phyloP scores from a whole-genome alignment of 108 stramenopile genomes.

The Stephanodiscus minutulus region DNA sequence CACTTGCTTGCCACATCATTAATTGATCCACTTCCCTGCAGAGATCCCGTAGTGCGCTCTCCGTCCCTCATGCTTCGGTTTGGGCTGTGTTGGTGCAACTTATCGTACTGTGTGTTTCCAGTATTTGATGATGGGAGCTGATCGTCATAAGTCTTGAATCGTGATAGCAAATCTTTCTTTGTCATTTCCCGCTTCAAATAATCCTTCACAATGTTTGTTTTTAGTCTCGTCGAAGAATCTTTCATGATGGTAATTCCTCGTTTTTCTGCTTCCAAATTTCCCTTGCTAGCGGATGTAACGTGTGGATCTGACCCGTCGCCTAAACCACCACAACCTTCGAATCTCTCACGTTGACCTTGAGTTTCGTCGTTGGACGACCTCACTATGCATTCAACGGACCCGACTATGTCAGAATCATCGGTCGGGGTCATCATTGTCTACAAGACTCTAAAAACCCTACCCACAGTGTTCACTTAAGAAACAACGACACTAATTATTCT shows the following conservation, averaged over 20 bases:
- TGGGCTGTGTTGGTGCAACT: conserved; percentile 11
- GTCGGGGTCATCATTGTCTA: neutral
- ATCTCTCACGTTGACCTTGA: neutral
- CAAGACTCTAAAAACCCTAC: too few species aligned
- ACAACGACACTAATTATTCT: too few species aligned
- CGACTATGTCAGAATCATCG: neutral
- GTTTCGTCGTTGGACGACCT: neutral
- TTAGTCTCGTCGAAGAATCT: neutral
- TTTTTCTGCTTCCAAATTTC: neutral
- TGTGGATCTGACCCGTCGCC: neutral
- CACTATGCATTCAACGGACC: neutral
- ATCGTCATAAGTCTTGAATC: conserved; percentile 27
- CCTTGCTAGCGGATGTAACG: neutral
- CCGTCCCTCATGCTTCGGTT: neutral
- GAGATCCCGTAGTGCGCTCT: neutral
- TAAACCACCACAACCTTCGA: too few species aligned
- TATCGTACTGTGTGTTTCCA: neutral
- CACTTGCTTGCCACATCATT: conserved; percentile 4
- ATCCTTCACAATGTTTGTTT: neutral
- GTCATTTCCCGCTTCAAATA: neutral
- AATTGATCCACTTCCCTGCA: neutral
- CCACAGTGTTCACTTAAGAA: too few species aligned
- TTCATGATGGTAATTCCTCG: too few species aligned
- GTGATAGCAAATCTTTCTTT: conserved; percentile 23
- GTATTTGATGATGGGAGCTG: conserved; percentile 8